Evolutionary conservation across 2,329 filamentous ascomycete genomes (phyloP).

Genomic region (Basipetospora chlamydospora): DNA sequence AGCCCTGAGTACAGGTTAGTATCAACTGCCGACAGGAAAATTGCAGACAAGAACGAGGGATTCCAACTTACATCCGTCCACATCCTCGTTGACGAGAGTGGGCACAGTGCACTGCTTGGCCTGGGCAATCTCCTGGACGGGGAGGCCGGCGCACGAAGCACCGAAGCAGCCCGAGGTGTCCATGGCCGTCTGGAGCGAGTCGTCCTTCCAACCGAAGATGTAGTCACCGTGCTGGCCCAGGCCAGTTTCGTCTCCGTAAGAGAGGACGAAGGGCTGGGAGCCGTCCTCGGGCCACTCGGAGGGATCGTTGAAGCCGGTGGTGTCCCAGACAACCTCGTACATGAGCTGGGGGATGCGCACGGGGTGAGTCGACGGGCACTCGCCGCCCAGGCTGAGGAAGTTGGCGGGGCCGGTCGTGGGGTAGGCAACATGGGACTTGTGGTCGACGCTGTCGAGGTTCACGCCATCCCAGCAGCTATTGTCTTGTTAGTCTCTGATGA

Average conservation of each 20-base stretch:
- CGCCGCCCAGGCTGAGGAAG: constrained; percentile 37
- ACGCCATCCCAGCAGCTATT: constrained; percentile 40
- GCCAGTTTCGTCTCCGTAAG: constrained; percentile 5
- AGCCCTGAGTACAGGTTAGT: too few relatives aligned
- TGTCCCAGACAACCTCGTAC: constrained; percentile 40
- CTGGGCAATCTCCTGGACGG: constrained; percentile 25
- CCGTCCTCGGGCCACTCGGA: too few relatives aligned
- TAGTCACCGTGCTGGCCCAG: constrained; percentile 7
- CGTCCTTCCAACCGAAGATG: too few relatives aligned
- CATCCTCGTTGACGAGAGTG: constrained; percentile 31
- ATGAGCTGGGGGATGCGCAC: constrained; percentile 21
- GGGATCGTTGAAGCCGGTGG: constrained; percentile 21
- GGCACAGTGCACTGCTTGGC: constrained; percentile 30
- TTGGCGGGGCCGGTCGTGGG: constrained; percentile 47
- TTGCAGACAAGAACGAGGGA: background rate
- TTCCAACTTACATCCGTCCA: constrained; percentile 24
- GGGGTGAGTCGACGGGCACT: constrained; percentile 46
- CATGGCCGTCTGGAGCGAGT: constrained; percentile 9
- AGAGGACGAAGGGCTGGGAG: constrained; percentile 7
- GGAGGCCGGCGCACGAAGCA: constrained; percentile 30
- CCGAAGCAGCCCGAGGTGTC: constrained; percentile 23
- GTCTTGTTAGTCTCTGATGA: constrained; percentile 58
- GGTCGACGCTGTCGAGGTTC: constrained; percentile 31
- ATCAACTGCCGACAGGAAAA: too few relatives aligned
- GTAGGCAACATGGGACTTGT: constrained; percentile 35